Conservation (phyloP, 1,284 basidiomycete genomes). For the Amylostereum areolatum region DNA sequence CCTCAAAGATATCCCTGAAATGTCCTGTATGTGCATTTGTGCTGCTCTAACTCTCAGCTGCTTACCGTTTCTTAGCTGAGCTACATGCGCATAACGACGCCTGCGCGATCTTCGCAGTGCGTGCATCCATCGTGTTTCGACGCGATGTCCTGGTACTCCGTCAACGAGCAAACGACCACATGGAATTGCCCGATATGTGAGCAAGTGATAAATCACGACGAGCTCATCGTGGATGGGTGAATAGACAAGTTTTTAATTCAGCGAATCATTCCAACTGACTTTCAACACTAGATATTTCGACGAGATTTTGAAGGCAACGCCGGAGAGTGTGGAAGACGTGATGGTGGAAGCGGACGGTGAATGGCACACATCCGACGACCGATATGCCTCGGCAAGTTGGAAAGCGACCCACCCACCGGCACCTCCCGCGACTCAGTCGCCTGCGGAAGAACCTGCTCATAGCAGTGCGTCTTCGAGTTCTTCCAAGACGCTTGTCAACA, state of each 20-base stretch:
- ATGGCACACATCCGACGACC: slow-evolving; percentile 91
- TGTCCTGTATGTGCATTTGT: slow-evolving; percentile 68
- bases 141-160: slow-evolving; percentile 87
- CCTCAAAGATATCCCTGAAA: slow-evolving; percentile 84
- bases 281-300: slow-evolving; percentile 64
- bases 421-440: slow-evolving; percentile 16
- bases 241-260: slow-evolving; percentile 19
- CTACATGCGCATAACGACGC: slow-evolving; percentile 81
- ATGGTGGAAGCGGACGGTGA: slow-evolving; percentile 90
- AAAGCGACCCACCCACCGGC: slow-evolving; percentile 41
- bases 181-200: slow-evolving; percentile 97
- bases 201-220: slow-evolving; percentile 68
- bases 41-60: slow-evolving; percentile 3
- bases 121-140: slow-evolving; percentile 96
- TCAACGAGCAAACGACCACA: slow-evolving; percentile 95
- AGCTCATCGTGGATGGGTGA: slow-evolving; percentile 89
- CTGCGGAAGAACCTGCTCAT: slow-evolving; percentile 24
- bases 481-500: slow-evolving; percentile 8
- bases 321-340: slow-evolving; percentile 84
- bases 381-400: slow-evolving; percentile 74
- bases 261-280: slow-evolving; percentile 1
- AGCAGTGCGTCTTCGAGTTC: background rate
- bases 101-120: slow-evolving; percentile 82
- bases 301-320: slow-evolving; percentile 71
- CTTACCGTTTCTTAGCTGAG: slow-evolving; percentile 56